phyloP scores from a whole-genome alignment of 1,284 basidiomycete species.

The Papiliotrema nemorosa region DNA sequence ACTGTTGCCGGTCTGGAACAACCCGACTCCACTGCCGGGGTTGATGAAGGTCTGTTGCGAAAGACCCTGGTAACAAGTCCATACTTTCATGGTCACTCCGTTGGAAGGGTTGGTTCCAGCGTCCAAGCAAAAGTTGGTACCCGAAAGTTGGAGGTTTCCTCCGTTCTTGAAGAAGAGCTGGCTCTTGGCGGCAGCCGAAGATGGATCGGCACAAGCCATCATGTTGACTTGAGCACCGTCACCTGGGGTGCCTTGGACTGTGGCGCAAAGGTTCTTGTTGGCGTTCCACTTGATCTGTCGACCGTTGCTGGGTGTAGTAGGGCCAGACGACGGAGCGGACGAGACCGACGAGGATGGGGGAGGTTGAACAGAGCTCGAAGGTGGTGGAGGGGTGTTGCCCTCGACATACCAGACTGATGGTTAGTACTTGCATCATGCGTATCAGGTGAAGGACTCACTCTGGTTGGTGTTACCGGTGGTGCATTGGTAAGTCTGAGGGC shows the following conservation, averaged over 20 bases:
- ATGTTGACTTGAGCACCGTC: constrained; percentile 3
- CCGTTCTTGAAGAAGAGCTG: constrained; percentile 6
- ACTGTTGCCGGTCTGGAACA: not conserved
- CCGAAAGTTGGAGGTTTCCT: constrained; percentile 1
- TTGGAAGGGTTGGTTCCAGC: constrained; percentile 3
- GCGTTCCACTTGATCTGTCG: not conserved
- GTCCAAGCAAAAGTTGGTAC: constrained; percentile 7
- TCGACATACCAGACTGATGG: not conserved
- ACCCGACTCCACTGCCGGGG: not conserved
- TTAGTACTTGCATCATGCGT: not conserved
- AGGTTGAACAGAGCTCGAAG: not conserved
- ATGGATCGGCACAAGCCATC: not conserved
- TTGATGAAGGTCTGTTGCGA: constrained; percentile 15
- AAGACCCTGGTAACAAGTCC: constrained; percentile 12
- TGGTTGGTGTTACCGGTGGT: constrained; percentile 24
- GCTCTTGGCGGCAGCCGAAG: not conserved
- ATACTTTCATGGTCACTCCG: constrained; percentile 26
- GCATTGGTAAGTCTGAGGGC: constrained; percentile 23
- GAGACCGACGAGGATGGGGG: not conserved
- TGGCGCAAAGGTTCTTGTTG: constrained; percentile 5
- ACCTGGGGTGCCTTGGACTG: constrained; percentile 7
- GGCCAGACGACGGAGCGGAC: not conserved
- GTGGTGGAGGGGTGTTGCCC: not conserved
- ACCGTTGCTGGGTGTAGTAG: not conserved
- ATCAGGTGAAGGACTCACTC: constrained; percentile 5